phyloP scores from a whole-genome alignment of 345 rosid species.

The Eucalyptus paniculata region DNA sequence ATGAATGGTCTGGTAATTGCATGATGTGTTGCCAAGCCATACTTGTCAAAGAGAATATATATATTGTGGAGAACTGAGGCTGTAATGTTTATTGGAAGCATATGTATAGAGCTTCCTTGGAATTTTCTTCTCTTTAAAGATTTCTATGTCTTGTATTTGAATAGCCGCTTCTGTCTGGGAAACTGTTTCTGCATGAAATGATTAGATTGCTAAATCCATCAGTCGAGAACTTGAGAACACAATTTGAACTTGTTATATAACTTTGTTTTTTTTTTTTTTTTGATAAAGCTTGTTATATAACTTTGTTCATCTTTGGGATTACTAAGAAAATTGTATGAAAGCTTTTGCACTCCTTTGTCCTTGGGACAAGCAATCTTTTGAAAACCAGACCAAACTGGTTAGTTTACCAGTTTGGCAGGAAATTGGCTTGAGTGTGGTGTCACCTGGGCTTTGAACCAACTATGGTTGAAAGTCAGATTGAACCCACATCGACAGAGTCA shows the following conservation, averaged over 20 bases:
- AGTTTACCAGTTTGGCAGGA: not conserved
- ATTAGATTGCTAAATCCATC: not conserved
- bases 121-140: not conserved
- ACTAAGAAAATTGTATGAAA: not conserved
- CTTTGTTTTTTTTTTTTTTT: not conserved
- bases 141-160: not conserved
- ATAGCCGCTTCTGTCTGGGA: not conserved
- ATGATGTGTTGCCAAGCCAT: not conserved
- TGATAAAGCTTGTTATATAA: not conserved
- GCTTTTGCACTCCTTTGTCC: not conserved
- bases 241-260: not conserved
- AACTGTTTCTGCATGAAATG: not conserved
- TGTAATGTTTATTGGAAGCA: not conserved
- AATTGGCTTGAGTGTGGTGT: not conserved
- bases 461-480: not conserved
- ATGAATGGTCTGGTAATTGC: not conserved
- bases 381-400: not conserved
- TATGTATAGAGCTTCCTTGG: not conserved
- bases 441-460: not conserved
- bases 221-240: not conserved
- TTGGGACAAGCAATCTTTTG: not conserved
- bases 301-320: not conserved
- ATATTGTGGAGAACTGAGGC: not conserved
- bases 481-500: not conserved
- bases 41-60: not conserved